Evolutionary conservation across 2,329 filamentous ascomycete species (phyloP).

Genomic region (Colletotrichum salicis): DNA sequence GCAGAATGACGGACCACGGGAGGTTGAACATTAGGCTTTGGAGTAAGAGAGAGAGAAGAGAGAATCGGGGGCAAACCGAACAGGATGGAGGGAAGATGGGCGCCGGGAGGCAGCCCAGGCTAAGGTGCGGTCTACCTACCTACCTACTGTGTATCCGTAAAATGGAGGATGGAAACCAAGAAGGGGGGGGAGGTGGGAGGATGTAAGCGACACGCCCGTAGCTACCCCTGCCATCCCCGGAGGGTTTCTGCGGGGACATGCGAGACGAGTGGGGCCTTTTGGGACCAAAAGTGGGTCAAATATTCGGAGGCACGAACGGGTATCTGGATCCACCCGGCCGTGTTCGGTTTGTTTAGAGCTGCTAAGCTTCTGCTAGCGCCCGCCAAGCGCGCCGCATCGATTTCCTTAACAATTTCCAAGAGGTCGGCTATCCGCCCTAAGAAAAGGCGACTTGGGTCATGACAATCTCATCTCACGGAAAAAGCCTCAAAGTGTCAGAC

Average conservation of each 20-base stretch:
- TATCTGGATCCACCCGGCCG: not conserved
- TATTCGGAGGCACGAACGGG: not conserved
- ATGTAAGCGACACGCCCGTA: not conserved
- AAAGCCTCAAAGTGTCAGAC: not conserved
- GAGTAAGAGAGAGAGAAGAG: not conserved
- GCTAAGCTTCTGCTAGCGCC: conserved; percentile 35
- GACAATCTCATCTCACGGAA: not conserved
- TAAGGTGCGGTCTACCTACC: not conserved
- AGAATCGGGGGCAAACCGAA: not conserved
- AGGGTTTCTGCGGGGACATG: not conserved
- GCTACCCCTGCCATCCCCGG: conserved; percentile 24
- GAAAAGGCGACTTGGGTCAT: conserved; percentile 25
- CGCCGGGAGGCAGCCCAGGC: not conserved
- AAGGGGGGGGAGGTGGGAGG: not conserved
- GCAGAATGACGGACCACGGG: not conserved
- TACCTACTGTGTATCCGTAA: not conserved
- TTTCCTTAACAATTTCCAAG: conserved; percentile 22
- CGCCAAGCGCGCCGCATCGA: conserved; percentile 30
- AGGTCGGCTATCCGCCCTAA: conserved; percentile 25
- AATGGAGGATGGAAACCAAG: not conserved
- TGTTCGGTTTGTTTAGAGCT: conserved; percentile 35
- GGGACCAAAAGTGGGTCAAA: too few species aligned
- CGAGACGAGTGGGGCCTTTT: not conserved
- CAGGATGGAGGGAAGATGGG: not conserved
- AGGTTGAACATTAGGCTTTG: not conserved